Conservation (phyloP, 108 stramenopile genomes). For the Craspedostauros australis region DNA sequence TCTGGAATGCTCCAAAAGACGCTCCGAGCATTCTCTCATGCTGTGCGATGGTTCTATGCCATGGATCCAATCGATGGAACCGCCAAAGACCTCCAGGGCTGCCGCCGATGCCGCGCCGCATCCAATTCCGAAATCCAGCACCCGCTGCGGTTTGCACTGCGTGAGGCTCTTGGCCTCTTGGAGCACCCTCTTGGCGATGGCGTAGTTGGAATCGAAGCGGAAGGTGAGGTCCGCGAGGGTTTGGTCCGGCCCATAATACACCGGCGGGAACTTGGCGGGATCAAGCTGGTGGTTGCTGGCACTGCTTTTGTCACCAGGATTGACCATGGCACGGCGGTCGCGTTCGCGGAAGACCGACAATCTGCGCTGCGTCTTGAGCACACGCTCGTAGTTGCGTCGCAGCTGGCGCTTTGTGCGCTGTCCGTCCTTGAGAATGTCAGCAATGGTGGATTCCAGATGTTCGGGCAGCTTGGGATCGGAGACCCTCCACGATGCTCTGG, state of each 20-base stretch:
- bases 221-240: slow-evolving; percentile 47
- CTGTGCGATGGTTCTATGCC: slow-evolving; percentile 68
- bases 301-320: slow-evolving; percentile 7
- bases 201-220: slow-evolving; percentile 62
- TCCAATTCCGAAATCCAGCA: slow-evolving; percentile 74
- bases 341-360: slow-evolving; percentile 38
- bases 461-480: slow-evolving; percentile 31
- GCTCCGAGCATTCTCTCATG: slow-evolving; percentile 62
- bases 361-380: slow-evolving; percentile 14
- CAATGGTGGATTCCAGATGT: slow-evolving; percentile 2
- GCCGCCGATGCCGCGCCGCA: slow-evolving; percentile 67
- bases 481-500: slow-evolving; percentile 68
- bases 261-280: slow-evolving; percentile 24
- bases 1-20: slow-evolving; percentile 46
- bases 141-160: slow-evolving; percentile 43
- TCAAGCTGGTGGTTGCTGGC: no score
- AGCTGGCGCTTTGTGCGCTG: slow-evolving; percentile 33
- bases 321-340: slow-evolving; percentile 34
- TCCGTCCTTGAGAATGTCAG: slow-evolving; percentile 13
- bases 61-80: slow-evolving; percentile 74
- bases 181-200: slow-evolving; percentile 55
- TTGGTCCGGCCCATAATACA: slow-evolving; percentile 66
- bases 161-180: slow-evolving; percentile 52
- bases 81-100: slow-evolving; percentile 58
- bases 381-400: slow-evolving; percentile 19